A percentile compares a stretch with the other conserved stretches of the same genome.
Evolutionary conservation across 2,329 filamentous ascomycete species (phyloP).

Genomic region (Myriosclerotinia scirpicola): DNA sequence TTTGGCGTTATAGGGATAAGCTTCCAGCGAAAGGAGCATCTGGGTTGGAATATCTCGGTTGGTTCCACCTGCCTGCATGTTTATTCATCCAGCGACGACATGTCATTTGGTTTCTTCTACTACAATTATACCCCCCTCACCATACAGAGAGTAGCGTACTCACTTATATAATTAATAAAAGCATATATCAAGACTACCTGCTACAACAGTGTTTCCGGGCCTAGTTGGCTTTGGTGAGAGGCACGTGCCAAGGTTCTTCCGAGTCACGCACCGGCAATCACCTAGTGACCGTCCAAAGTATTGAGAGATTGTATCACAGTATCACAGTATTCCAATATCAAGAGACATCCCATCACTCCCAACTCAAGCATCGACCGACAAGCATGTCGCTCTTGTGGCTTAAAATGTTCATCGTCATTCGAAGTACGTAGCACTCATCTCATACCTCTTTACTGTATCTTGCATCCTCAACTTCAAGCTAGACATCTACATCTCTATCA

Average conservation of each 20-base stretch:
- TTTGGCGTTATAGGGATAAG: slow-evolving; percentile 11
- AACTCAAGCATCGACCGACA: neutral
- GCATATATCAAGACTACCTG: neutral
- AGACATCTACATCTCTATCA: no score
- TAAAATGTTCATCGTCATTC: neutral
- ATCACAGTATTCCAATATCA: neutral
- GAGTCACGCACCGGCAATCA: neutral
- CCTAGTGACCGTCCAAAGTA: neutral
- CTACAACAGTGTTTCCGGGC: neutral
- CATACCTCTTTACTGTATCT: no score
- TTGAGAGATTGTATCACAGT: neutral
- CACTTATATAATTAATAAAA: slow-evolving; percentile 4
- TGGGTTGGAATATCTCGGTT: slow-evolving; percentile 1
- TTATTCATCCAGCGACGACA: neutral
- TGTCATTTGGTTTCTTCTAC: neutral
- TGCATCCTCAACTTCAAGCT: no score
- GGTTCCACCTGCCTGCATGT: neutral
- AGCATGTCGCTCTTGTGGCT: neutral
- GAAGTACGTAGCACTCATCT: no score
- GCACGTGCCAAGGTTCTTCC: neutral
- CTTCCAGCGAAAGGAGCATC: neutral
- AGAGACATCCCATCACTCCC: neutral
- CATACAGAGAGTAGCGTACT: neutral
- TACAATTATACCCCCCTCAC: neutral
- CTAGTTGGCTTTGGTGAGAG: neutral